Evolutionary conservation across 192 early-diverging fungal species (phyloP), one percentile per base, ranked within the genome.

Genomic region (Oehlia diaphana): DNA sequence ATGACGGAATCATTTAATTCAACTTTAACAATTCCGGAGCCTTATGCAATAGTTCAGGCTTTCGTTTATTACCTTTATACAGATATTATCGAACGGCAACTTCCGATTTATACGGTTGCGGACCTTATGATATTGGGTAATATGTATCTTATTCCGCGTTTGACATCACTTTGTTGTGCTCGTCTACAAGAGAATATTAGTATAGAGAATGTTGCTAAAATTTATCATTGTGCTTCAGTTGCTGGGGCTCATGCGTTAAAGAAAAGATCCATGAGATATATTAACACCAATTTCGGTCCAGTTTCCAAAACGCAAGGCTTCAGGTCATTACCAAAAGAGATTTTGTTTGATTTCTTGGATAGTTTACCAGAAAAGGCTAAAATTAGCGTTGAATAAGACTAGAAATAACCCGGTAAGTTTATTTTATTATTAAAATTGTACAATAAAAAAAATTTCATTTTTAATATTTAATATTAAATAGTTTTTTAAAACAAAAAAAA

Each of bases 21-120:
- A 73, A 84, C 83, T 8, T 47, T 91, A 61, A 81, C 81, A 3
- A 71, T 93, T 31, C 87, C 90, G 2, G 90, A 93, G 63, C 79
- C 90, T 14, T 85, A 83, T 68, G 53, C 70, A n/a, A 82, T 83
- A 16, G 83, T 93, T 23, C 76, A 78, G 50, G 86, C 80, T 10
- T 93, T 93, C 79, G 70, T 92, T 37, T 81, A 78, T 7, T 92
- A 83, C 50, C 70, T 92, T 9, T 92, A 92, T 72, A 89, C 90
- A 16, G 91, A 92, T 68, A 81, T 83, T 2, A 79, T 92, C 8
- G 77, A 82, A 12, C 82, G 82, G 19, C 72, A 64, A 8, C 77
- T 87, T 37, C 53, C 81, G 12, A 80, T 82, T 35, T 82, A 86
- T 19, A 80, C 83, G 19, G 72, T 89, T 26, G 81, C 86, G 0